Evolutionary conservation across 1,139 yeast species (phyloP).

Genomic region (Debaryomyces psychrophilus): DNA sequence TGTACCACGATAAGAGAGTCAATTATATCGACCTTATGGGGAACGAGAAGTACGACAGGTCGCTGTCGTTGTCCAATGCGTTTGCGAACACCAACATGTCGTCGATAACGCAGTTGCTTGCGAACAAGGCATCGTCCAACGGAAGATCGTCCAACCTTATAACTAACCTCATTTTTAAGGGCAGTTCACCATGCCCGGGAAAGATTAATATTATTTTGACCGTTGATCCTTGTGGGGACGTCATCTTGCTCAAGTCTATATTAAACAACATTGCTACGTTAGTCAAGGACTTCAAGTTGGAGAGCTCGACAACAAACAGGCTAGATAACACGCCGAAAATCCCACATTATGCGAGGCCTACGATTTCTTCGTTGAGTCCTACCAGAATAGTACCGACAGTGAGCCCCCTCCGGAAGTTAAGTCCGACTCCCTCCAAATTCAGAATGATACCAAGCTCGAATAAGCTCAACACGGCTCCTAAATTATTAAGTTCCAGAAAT

Average conservation of each 20-base stretch:
- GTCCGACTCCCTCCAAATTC: conserved; percentile 8
- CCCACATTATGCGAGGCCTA: conserved; percentile 39
- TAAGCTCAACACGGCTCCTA: conserved; percentile 7
- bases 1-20: conserved; percentile 22
- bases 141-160: conserved; percentile 32
- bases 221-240: conserved; percentile 34
- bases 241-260: conserved; percentile 29
- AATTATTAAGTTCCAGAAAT: not conserved
- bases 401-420: conserved; percentile 6
- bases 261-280: conserved; percentile 31
- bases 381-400: conserved; percentile 5
- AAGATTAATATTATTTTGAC: conserved; percentile 30
- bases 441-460: not conserved
- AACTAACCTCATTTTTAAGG: conserved; percentile 33
- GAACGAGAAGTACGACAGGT: conserved; percentile 28
- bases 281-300: conserved; percentile 23
- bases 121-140: conserved; percentile 14
- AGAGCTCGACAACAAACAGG: conserved; percentile 11
- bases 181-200: conserved; percentile 10
- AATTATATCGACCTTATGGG: conserved; percentile 39
- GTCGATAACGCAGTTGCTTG: conserved; percentile 32
- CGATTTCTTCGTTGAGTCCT: conserved; percentile 28
- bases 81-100: conserved; percentile 35
- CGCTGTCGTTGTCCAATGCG: conserved; percentile 20
- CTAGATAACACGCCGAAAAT: conserved; percentile 9